Evolutionary conservation across 768 basidiomycete species (phyloP), one percentile per base, ranked within the genome.

Genomic region (Russula olivacea): DNA sequence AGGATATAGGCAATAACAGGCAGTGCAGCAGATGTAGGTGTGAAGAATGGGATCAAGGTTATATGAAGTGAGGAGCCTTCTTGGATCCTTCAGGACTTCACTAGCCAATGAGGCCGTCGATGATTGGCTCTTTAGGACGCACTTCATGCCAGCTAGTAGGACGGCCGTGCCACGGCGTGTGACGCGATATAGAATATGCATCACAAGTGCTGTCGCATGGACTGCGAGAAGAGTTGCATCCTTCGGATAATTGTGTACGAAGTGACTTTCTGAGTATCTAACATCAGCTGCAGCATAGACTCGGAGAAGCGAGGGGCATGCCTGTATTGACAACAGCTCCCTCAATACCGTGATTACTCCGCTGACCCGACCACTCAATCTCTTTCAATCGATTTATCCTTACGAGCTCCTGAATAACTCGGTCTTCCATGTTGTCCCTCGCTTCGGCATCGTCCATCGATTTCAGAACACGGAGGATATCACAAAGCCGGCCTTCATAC

Each of bases 351-450:
- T 8, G 49, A 4, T 28, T 17, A 28, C 25, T 28, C 28, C 49
- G 28, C 25, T 50, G 49, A 6, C 49, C 49, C 9, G 49, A 50
- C 49, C 49, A 50, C 15, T 50, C 49, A 7, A 56, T 25, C 32
- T 56, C 55, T 43, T 57, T 57, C 43, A 47, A 34, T 8, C 4
- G 3, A 34, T 57, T 36, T 48, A 58, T 58, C 45, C 32, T 58
- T 8, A 43, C 32, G 5, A 58, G 32, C 21, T 58, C 56, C 34
- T 58, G 56, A 7, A 58, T 15, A 23, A 58, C 19, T 21, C 15
- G 32, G 45, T 48, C 56, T 21, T 58, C 56, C 45, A 34, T 23
- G 9, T 23, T 4, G 32, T 48, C 56, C 17, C 30, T 58, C 32
- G 3, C 8, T 3, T 57, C 7, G n/a, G 8, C 14, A 11, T 5